Evolutionary conservation across 805 yeast species (phyloP).

Genomic region (Cyberlindnera amylophila): DNA sequence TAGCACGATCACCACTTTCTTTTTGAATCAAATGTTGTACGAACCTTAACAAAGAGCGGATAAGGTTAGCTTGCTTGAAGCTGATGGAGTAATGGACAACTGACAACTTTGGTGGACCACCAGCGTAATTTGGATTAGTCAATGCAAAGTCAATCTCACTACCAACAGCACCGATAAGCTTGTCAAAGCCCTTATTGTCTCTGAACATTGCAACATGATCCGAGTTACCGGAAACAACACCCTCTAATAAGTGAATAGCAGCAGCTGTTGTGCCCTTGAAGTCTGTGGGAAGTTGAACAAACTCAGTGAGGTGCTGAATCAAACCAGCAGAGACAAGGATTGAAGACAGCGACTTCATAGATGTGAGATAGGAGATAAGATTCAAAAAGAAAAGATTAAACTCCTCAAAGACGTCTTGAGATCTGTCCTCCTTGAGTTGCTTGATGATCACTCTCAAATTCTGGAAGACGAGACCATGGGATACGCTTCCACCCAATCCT

Average conservation of each 20-base stretch:
- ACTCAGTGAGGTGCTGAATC: slow-evolving; percentile 58
- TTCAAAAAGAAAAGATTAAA: slow-evolving; percentile 49
- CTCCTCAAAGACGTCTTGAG: slow-evolving; percentile 41
- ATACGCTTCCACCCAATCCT: slow-evolving; percentile 79
- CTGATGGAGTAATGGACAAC: slow-evolving; percentile 49
- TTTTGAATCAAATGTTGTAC: slow-evolving; percentile 59
- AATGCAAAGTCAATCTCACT: slow-evolving; percentile 65
- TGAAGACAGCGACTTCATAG: slow-evolving; percentile 48
- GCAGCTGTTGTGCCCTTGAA: slow-evolving; percentile 58
- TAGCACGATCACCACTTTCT: slow-evolving; percentile 79
- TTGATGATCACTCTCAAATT: slow-evolving; percentile 61
- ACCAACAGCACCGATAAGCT: slow-evolving; percentile 55
- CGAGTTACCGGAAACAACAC: slow-evolving; percentile 34
- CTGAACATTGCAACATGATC: slow-evolving; percentile 63
- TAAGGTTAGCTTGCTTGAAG: slow-evolving; percentile 55
- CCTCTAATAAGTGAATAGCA: slow-evolving; percentile 49
- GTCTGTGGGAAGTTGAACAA: slow-evolving; percentile 49
- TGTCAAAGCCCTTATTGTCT: slow-evolving; percentile 59
- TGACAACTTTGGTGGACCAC: slow-evolving; percentile 51
- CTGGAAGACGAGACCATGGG: slow-evolving; percentile 79
- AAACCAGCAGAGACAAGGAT: slow-evolving; percentile 74
- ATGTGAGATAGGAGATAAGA: slow-evolving; percentile 58
- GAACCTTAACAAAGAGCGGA: slow-evolving; percentile 60
- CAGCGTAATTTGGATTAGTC: slow-evolving; percentile 54
- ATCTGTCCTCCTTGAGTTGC: slow-evolving; percentile 39